Evolutionary conservation across 306 rosid species (phyloP).

Genomic region (Urtica urens): DNA sequence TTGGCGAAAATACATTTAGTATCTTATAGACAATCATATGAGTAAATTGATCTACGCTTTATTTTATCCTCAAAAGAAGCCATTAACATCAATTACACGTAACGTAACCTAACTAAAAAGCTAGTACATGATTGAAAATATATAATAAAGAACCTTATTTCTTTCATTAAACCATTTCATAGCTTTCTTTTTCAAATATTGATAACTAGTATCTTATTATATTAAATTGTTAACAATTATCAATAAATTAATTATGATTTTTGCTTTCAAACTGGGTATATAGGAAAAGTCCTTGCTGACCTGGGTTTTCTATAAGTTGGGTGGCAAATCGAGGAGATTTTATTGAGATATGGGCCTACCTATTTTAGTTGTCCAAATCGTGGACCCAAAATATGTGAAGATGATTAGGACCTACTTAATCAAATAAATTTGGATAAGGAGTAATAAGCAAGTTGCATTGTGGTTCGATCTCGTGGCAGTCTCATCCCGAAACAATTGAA

Average conservation of each 20-base stretch:
- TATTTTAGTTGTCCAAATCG: neutral
- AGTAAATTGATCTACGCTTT: neutral
- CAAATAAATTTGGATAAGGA: neutral
- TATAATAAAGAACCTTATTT: too few species aligned
- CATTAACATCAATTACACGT: neutral
- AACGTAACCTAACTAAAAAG: too few species aligned
- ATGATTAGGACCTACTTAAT: neutral
- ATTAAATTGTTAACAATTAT: too few species aligned
- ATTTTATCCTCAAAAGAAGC: neutral
- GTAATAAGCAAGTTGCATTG: neutral
- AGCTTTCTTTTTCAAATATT: too few species aligned
- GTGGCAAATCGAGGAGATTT: neutral
- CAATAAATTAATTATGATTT: neutral
- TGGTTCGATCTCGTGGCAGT: constrained; percentile 8
- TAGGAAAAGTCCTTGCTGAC: neutral
- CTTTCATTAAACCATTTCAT: too few species aligned
- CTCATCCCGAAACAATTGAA: too few species aligned
- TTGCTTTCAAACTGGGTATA: neutral
- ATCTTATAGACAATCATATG: too few species aligned
- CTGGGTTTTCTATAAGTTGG: neutral
- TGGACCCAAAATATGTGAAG: neutral
- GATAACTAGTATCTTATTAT: too few species aligned
- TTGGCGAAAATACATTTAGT: too few species aligned
- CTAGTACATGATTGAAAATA: too few species aligned
- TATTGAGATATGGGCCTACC: neutral